Conservation (phyloP, 495 filamentous ascomycete species). For the Beverwykella pulmonaria region DNA sequence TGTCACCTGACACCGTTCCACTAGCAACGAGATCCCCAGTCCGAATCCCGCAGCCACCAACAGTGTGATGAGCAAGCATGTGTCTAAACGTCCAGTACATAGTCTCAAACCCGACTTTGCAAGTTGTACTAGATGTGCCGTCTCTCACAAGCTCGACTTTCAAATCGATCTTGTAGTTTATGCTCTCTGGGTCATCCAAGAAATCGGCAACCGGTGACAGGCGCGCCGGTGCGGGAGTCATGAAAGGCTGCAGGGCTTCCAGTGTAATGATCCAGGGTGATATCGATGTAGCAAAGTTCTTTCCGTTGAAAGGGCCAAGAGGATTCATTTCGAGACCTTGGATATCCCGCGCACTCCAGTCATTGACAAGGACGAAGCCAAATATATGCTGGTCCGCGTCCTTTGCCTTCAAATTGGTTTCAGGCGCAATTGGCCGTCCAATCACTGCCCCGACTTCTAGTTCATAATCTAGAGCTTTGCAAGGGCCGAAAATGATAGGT, state of each 20-base stretch:
- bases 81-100: conserved; percentile 42
- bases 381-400: conserved; percentile 78
- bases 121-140: background rate
- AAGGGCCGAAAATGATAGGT: conserved; percentile 36
- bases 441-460: conserved; percentile 40
- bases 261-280: conserved; percentile 41
- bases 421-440: conserved; percentile 11
- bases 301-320: conserved; percentile 41
- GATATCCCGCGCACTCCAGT: conserved; percentile 88
- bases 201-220: background rate
- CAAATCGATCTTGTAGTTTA: conserved; percentile 31
- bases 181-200: conserved; percentile 16
- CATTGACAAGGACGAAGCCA: conserved; percentile 84
- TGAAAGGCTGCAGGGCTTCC: conserved; percentile 38
- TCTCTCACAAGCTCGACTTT: conserved; percentile 19
- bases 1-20: conserved; percentile 38
- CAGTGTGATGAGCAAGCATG: conserved; percentile 41
- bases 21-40: conserved; percentile 40
- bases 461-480: conserved; percentile 42
- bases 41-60: conserved; percentile 34
- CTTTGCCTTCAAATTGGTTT: conserved; percentile 46
- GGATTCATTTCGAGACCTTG: conserved; percentile 75
- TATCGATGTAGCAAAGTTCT: conserved; percentile 42
- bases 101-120: conserved; percentile 27
- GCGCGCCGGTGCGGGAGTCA: conserved; percentile 5